Percentiles rank a stretch among this genome's conserved stretches.
These are phyloP conservation scores for Coemansia sp. DNA, from an alignment of 192 early-diverging fungal genomes.

Conservation along the genomic window DNA sequence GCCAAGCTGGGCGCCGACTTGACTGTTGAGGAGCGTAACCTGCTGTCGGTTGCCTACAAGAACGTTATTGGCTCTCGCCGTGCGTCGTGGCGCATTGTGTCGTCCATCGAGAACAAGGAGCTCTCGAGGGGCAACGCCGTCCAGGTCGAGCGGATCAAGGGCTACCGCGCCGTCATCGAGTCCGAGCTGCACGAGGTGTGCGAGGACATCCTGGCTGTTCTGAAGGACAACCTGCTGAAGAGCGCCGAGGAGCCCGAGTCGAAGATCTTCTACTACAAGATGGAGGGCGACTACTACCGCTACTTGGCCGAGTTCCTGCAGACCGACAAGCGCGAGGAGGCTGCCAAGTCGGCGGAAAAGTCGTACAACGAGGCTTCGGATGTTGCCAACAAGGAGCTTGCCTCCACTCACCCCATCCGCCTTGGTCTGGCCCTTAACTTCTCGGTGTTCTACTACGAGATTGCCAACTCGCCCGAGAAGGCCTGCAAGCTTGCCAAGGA, in stretches of 20 bases:
- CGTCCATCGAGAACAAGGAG: slow-evolving; percentile 99
- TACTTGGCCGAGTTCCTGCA: slow-evolving; percentile 98
- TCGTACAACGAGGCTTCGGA: slow-evolving; percentile 98
- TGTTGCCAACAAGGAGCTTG: slow-evolving; percentile 76
- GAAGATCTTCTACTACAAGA: slow-evolving; percentile 99
- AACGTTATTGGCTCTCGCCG: slow-evolving; percentile 99
- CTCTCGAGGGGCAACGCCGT: slow-evolving; percentile 87
- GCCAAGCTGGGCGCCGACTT: slow-evolving; percentile 90
- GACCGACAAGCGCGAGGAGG: slow-evolving; percentile 83
- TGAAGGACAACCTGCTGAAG: slow-evolving; percentile 90
- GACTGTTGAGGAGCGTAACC: slow-evolving; percentile 97
- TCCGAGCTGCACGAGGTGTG: slow-evolving; percentile 93
- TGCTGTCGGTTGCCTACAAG: slow-evolving; percentile 99
- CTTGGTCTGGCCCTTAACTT: slow-evolving; percentile 97
- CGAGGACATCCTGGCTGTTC: slow-evolving; percentile 90
- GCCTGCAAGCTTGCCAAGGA: slow-evolving; percentile 92
- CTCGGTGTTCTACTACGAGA: slow-evolving; percentile 99
- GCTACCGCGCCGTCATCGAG: slow-evolving; percentile 96
- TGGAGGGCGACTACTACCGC: slow-evolving; percentile 99
- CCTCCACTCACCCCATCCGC: slow-evolving; percentile 95
- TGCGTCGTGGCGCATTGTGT: slow-evolving; percentile 99
- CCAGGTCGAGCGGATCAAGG: slow-evolving; percentile 93
- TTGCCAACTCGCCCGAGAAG: slow-evolving; percentile 90
- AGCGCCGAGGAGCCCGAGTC: slow-evolving; percentile 94
- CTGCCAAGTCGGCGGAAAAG: slow-evolving; percentile 89